phyloP scores from a whole-genome alignment of 2,329 filamentous ascomycete genomes.

The Fusarium nematophilum region DNA sequence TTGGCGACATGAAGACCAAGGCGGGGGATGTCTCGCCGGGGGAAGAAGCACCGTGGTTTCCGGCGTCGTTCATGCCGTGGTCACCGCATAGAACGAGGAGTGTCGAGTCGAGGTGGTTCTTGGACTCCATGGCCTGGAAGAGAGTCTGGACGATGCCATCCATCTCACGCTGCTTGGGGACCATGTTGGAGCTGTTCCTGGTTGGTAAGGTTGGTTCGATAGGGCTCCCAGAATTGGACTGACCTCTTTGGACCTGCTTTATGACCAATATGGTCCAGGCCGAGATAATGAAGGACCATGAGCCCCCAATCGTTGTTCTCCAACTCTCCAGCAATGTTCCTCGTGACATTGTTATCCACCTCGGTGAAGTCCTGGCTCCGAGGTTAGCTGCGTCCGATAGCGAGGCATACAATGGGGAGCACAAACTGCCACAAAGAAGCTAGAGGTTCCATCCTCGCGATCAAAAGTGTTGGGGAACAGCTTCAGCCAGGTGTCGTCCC shows the following conservation, averaged over 20 bases:
- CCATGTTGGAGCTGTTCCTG: conserved; percentile 80
- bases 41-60: conserved; percentile 95
- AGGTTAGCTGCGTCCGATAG: conserved; percentile 3
- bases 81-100: conserved; percentile 90
- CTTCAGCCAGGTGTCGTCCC: conserved; percentile 98
- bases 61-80: conserved; percentile 99
- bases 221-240: conserved; percentile 1
- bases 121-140: conserved; percentile 77
- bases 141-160: conserved; percentile 82
- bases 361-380: conserved; percentile 86
- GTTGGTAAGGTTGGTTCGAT: conserved; percentile 2
- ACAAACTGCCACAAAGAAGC: conserved; percentile 96
- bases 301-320: conserved; percentile 85
- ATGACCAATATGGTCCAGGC: conserved; percentile 96
- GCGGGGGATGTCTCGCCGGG: conserved; percentile 95
- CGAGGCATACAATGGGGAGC: neutral
- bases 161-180: conserved; percentile 95
- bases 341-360: conserved; percentile 96
- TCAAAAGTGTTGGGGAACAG: conserved; percentile 91
- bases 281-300: conserved; percentile 95
- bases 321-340: conserved; percentile 84
- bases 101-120: conserved; percentile 79
- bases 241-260: conserved; percentile 90
- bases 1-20: conserved; percentile 89
- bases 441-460: conserved; percentile 90